These are phyloP conservation scores for Nicotiana attenuata DNA, from an alignment of 257 asterid genomes.

Conservation along the genomic window DNA sequence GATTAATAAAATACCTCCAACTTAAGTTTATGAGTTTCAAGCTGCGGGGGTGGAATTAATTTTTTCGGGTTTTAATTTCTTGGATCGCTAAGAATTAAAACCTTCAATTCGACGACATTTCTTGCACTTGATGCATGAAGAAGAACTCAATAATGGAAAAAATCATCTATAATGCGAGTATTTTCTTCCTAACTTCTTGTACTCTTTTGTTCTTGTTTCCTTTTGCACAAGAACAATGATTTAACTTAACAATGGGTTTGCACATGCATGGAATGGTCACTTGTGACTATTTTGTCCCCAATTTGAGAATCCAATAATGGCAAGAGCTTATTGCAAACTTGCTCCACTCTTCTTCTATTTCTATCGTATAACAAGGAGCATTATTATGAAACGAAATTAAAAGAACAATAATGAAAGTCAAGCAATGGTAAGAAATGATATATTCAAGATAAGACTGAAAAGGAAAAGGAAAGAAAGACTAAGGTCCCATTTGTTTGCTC, in stretches of 20 bases:
- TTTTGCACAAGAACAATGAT: not conserved
- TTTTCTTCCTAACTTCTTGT: not conserved
- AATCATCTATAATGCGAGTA: not conserved
- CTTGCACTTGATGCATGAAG: conserved; percentile 18
- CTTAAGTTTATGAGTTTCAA: conserved; percentile 11
- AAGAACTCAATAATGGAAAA: not conserved
- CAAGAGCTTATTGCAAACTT: not conserved
- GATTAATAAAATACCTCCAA: conserved; percentile 66
- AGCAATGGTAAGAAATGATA: no score
- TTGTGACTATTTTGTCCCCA: not conserved
- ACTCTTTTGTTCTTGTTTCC: not conserved
- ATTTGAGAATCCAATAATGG: not conserved
- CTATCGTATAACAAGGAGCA: no score
- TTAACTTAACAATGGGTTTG: not conserved
- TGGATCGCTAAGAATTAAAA: not conserved
- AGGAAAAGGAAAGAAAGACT: no score
- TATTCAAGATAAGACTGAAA: no score
- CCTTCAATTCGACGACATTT: conserved; percentile 58
- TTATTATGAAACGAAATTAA: no score
- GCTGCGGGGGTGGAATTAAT: not conserved
- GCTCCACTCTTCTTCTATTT: no score
- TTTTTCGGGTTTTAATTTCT: not conserved
- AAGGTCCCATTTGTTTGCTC: no score
- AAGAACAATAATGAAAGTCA: no score
- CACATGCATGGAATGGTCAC: not conserved